These are phyloP conservation scores for Colletotrichum theobromicola DNA, from an alignment of 2,329 filamentous ascomycete species.

Conservation along the genomic window DNA sequence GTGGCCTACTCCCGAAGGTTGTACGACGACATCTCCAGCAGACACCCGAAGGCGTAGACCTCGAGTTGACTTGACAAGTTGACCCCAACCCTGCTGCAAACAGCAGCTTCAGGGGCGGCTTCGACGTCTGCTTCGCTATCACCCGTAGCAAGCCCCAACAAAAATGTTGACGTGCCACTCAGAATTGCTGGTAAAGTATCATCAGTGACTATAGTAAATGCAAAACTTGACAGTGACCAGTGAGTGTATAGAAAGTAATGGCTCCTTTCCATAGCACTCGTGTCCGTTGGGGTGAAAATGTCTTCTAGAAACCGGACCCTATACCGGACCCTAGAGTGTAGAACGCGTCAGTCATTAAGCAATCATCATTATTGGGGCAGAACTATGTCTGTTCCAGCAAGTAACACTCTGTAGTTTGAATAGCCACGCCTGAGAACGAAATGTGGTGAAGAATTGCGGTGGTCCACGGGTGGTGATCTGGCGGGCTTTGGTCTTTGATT, in stretches of 20 bases:
- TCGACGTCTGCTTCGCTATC: background rate
- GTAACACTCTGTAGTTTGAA: background rate
- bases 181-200: background rate
- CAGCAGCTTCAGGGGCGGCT: background rate
- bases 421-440: background rate
- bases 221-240: background rate
- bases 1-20: background rate
- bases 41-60: background rate
- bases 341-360: background rate
- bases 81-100: background rate
- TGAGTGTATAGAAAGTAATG: background rate
- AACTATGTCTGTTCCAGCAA: background rate
- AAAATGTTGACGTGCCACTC: background rate
- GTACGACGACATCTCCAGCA: background rate
- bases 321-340: background rate
- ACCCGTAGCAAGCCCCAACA: background rate
- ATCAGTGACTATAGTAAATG: fast-evolving
- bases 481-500: background rate
- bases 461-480: background rate
- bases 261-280: background rate
- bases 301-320: background rate
- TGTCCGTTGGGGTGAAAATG: background rate
- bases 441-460: background rate
- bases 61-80: background rate
- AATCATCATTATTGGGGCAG: background rate